Percentiles rank a stretch among this genome's conserved stretches.
Evolutionary conservation across 2,329 filamentous ascomycete species (phyloP).

Genomic region (Alternaria triticina): DNA sequence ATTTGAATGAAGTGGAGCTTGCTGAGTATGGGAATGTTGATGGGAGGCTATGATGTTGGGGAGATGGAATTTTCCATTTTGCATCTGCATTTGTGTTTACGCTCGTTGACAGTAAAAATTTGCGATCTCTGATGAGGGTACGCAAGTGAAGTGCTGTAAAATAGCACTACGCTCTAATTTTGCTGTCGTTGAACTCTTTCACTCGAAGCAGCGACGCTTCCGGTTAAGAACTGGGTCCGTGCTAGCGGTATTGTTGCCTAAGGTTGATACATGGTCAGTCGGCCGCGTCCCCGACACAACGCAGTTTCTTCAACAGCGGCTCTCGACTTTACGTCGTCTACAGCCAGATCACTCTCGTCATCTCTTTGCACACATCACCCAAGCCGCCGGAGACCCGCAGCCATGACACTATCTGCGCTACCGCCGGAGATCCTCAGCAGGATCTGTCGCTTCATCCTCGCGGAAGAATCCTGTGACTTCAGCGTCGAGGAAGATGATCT

Average conservation of each 20-base stretch:
- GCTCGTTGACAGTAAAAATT: too few species aligned
- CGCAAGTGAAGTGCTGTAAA: too few species aligned
- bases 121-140: too few species aligned
- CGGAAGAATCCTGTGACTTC: too few species aligned
- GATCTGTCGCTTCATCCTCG: neutral
- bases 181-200: neutral
- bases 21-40: constrained; percentile 37
- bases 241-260: too few species aligned
- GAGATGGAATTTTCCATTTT: neutral
- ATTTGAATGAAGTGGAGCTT: constrained; percentile 38
- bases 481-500: too few species aligned
- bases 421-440: neutral
- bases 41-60: constrained; percentile 1
- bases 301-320: neutral
- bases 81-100: neutral
- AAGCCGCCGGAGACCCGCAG: neutral
- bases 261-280: too few species aligned
- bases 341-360: neutral
- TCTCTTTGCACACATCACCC: neutral
- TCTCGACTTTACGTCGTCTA: rapidly evolving
- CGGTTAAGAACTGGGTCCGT: neutral
- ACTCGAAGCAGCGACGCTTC: neutral
- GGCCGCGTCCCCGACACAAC: too few species aligned
- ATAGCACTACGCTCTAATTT: too few species aligned
- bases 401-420: neutral